A percentile compares a stretch with the other conserved stretches of the same genome.
Evolutionary conservation across 2,329 filamentous ascomycete genomes (phyloP).

Genomic region (Karstenula rhodostoma): DNA sequence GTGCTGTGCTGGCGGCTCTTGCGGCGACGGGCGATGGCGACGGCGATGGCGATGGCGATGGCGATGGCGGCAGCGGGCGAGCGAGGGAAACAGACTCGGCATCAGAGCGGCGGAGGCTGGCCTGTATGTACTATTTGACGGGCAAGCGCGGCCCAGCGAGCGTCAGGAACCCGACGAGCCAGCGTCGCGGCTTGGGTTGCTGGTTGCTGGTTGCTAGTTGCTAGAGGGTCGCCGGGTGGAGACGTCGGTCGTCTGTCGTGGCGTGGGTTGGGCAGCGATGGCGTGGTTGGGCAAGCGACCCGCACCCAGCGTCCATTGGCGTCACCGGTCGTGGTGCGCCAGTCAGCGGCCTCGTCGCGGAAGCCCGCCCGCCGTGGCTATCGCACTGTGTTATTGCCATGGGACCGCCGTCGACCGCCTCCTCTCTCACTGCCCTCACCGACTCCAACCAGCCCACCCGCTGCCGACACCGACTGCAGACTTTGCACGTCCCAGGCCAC

Average conservation of each 20-base stretch:
- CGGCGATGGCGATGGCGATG: neutral
- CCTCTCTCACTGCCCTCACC: slow-evolving; percentile 11
- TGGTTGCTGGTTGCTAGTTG: too few relatives aligned
- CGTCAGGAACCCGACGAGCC: slow-evolving; percentile 32
- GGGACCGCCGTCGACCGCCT: slow-evolving; percentile 5
- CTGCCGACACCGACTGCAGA: slow-evolving; percentile 6
- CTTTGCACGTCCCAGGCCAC: slow-evolving; percentile 4
- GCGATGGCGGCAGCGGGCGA: slow-evolving; percentile 5
- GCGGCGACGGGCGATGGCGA: neutral
- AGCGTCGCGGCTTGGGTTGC: slow-evolving; percentile 2
- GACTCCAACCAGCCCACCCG: neutral
- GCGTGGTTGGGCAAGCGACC: neutral
- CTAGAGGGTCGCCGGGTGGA: slow-evolving; percentile 6
- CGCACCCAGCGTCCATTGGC: neutral
- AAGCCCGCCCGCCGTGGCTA: neutral
- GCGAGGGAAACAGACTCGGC: neutral
- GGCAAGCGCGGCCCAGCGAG: slow-evolving; percentile 21
- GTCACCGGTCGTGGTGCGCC: slow-evolving; percentile 2
- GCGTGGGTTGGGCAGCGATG: slow-evolving; percentile 16
- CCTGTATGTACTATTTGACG: slow-evolving; percentile 4
- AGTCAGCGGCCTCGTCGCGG: neutral
- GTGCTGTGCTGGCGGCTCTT: too few relatives aligned
- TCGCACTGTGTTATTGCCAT: slow-evolving; percentile 1
- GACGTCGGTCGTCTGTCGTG: slow-evolving; percentile 25
- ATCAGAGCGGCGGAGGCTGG: neutral